Evolutionary conservation across 306 rosid genomes (phyloP).

Genomic region (Clitoria ternatea): DNA sequence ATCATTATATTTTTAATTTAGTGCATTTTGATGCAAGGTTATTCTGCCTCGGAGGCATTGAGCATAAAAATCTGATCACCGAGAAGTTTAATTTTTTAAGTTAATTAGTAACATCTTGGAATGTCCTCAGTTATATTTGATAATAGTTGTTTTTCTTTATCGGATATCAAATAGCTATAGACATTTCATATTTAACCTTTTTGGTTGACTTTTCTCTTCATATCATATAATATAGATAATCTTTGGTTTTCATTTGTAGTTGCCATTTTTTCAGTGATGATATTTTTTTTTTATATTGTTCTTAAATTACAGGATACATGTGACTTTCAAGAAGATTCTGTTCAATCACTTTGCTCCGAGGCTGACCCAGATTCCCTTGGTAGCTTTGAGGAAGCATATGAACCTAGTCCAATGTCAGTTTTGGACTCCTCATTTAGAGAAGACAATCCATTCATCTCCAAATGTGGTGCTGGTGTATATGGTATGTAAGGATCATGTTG

Average conservation of each 20-base stretch:
- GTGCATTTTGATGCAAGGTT: neutral
- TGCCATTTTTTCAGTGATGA: neutral
- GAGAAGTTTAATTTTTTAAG: neutral
- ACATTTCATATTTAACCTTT: neutral
- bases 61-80: neutral
- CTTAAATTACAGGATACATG: conserved; percentile 42
- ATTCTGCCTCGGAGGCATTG: neutral
- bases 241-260: neutral
- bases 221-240: neutral
- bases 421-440: conserved; percentile 52
- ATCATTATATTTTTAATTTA: neutral
- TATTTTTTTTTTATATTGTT: conserved; percentile 3
- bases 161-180: neutral
- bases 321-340: conserved; percentile 35
- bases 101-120: neutral
- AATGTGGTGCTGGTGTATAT: conserved; percentile 26
- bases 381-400: conserved; percentile 44
- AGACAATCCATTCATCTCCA: conserved; percentile 27
- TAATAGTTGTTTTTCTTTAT: neutral
- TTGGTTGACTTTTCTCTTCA: neutral
- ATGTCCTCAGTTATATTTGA: neutral
- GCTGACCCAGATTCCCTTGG: conserved; percentile 32
- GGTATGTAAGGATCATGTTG: conserved; percentile 37
- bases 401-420: conserved; percentile 79
- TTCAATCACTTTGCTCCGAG: conserved; percentile 33